Evolutionary conservation across 257 asterid genomes (phyloP), one percentile per base, ranked within the genome.

Genomic region (Ligustrum vulgare): DNA sequence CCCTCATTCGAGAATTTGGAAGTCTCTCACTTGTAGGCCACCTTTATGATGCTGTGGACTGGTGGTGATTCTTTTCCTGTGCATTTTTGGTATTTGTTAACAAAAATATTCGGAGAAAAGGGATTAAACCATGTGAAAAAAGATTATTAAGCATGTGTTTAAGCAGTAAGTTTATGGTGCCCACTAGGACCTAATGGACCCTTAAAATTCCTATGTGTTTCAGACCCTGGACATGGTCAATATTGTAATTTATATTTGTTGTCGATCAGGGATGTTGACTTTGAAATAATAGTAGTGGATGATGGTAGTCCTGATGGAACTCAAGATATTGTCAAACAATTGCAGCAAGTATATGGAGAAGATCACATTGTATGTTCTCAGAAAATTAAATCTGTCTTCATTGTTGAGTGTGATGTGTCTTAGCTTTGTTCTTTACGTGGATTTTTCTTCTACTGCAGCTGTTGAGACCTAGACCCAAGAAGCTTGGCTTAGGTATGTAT

Each of bases 271-370:
- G 87, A 85, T 84, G 86, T 87, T 65, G 78, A 95, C 82, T 94
- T 95, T 81, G 99, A 95, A 85, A 84, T 95, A 75, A 91, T 95
- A 67, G 87, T 95, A 23, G 99, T 95, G 79, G 99, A 94, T 84
- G 99, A 94, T 79, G 99, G 99, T 83, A 92, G 98, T 84, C 98
- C 99, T 36, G 99, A 95, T 68, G 99, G 99, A 78, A 95, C 99
- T 71, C 99, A 92, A 79, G 98, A 95, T 67, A 87, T 92, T 75
- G 93, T 95, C 71, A 87, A 88, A 84, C 97, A 95, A 81, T 85
- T 95, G 81, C 97, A 92, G 85, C 77, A 79, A 79, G 96, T 89
- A 45, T 95, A 91, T 65, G 98, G 99, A 63, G 97, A 89, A 79
- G 97, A 91, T 77, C 93, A 86, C 68, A 91, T 95, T 77, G 98